Percentiles rank a stretch among this genome's conserved stretches.
phyloP scores from a whole-genome alignment of 169 alveolate species.

The Babesia caballi region DNA sequence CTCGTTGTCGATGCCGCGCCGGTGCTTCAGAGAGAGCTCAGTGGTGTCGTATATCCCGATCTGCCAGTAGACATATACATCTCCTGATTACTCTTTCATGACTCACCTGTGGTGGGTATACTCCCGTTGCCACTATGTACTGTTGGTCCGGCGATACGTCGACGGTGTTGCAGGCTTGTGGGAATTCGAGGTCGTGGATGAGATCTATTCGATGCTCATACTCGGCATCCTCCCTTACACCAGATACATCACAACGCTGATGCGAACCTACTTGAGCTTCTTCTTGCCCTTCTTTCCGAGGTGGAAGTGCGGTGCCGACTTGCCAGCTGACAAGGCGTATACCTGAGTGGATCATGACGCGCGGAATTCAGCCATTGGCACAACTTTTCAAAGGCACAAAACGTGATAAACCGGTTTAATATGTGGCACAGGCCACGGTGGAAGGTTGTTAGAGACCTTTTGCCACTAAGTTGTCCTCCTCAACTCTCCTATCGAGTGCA shows the following conservation, averaged over 20 bases:
- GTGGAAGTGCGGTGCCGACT: constrained; percentile 50
- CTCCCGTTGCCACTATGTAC: constrained; percentile 71
- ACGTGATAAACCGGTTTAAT: no score
- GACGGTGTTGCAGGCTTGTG: constrained; percentile 72
- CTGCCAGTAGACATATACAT: not conserved
- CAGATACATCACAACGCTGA: not conserved
- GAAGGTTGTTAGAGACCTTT: no score
- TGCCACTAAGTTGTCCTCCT: no score
- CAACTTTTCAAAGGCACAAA: no score
- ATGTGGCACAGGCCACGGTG: no score
- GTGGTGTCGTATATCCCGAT: constrained; percentile 73
- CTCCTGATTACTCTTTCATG: not conserved
- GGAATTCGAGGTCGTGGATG: constrained; percentile 75
- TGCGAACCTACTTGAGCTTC: constrained; percentile 35
- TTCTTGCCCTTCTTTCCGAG: constrained; percentile 19
- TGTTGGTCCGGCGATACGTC: constrained; percentile 70
- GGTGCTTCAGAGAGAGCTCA: constrained; percentile 72
- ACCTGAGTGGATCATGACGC: no score
- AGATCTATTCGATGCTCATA: constrained; percentile 62
- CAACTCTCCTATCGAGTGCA: no score
- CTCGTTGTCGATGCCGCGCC: constrained; percentile 76
- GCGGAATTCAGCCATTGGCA: no score
- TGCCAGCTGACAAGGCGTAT: constrained; percentile 62
- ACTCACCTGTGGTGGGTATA: constrained; percentile 74
- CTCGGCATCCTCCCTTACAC: constrained; percentile 38